These are phyloP conservation scores for Drosera spatulata DNA, from an alignment of 179 eudicot genomes.

Conservation along the genomic window DNA sequence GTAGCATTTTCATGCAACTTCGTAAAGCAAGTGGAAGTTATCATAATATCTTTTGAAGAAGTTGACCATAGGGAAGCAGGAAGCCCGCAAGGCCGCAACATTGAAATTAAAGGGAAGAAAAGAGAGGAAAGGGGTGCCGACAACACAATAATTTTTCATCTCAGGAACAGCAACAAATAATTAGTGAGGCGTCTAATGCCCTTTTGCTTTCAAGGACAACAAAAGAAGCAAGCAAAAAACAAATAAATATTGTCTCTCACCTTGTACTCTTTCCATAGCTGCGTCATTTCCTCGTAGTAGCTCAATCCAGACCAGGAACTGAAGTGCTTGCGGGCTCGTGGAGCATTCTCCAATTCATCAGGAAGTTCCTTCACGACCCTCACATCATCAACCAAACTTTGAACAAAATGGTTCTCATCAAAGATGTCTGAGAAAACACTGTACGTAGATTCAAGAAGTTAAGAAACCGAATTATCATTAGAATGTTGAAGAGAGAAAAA, in stretches of 20 bases:
- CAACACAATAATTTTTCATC: too few relatives aligned
- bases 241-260: constrained; percentile 11
- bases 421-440: constrained; percentile 86
- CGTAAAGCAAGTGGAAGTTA: too few relatives aligned
- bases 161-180: too few relatives aligned
- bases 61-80: too few relatives aligned
- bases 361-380: constrained; percentile 56
- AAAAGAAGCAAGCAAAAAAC: too few relatives aligned
- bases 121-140: too few relatives aligned
- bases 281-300: constrained; percentile 75
- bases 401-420: constrained; percentile 68
- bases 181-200: too few relatives aligned
- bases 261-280: constrained; percentile 59
- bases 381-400: constrained; percentile 60
- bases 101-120: too few relatives aligned
- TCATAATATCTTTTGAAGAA: too few relatives aligned
- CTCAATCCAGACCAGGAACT: constrained; percentile 84
- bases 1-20: too few relatives aligned
- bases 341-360: constrained; percentile 42
- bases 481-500: background rate
- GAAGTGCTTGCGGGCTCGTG: constrained; percentile 68
- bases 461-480: background rate
- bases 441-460: constrained; percentile 18
- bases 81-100: too few relatives aligned
- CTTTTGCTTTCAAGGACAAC: too few relatives aligned